Evolutionary conservation across 805 yeast species (phyloP), one percentile per base, ranked within the genome.

Genomic region (Zygoascus biomembranicola): DNA sequence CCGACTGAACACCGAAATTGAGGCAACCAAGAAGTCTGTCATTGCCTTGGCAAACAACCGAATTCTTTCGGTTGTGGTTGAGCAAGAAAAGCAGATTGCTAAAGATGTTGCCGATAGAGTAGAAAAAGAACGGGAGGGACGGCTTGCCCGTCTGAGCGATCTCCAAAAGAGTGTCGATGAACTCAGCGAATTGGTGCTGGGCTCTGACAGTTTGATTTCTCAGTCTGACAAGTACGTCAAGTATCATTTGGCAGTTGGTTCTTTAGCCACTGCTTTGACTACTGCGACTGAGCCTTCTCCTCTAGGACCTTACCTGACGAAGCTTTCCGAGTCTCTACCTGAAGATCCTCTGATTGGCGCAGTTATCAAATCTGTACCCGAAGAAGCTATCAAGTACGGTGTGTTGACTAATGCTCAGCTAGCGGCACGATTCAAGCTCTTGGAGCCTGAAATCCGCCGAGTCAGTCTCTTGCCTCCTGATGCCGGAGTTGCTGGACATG

Each of bases 401-500:
- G 80, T 92, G 28, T 74, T 90, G 58, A 81, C 95, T 13, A 82
- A 79, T 58, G 78, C 89, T 28, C 96, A 90, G 71, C 75, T 90
- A 47, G 77, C 85, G 57, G 76, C 86, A 43, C 82, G 95, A 63
- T 88, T 96, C 87, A 80, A 82, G 59, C 73, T 83, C 52, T 76
- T 94, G 55, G 83, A 78, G 20, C 94, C 95, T 14, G 96, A 92
- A 71, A 80, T 94, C 66, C 84, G 96, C 69, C 81, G 89, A 32
- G 90, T 95, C 8, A 82, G 97, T 4, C 73, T 94, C 61, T 79
- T 90, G 57, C 97, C 98, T 52, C 95, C 95, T 61, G 87, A 92
- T 65, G 96, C 99, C 26, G 99, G 99, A 65, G 78, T 94, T 52
- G 79, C 92, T 62, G 98, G 97, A 32, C 97, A 94, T 69, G 68